Base-by-base conservation (phyloP, 192 early-diverging fungal genomes). In the Phlyctochytrium planicorne region DNA sequence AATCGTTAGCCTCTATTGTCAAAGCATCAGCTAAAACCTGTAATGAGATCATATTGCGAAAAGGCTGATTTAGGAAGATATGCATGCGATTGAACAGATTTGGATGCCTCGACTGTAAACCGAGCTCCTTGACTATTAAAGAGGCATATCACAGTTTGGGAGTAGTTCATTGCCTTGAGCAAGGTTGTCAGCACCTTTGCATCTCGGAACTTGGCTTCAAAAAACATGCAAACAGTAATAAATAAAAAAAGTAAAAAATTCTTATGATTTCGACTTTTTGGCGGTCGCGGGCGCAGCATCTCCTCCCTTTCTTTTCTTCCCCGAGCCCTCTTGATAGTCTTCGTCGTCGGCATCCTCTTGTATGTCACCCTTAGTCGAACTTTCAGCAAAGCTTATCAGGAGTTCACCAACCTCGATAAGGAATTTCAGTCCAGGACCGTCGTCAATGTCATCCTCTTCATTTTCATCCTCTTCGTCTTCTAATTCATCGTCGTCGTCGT, bases 281-380 rank as follows among this genome's bases (percentile, higher is more conserved):
- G n/a, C n/a, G n/a, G n/a, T n/a, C n/a, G n/a, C n/a, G n/a, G n/a
- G n/a, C n/a, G n/a, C n/a, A n/a, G n/a, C n/a, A n/a, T n/a, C n/a
- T n/a, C n/a, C n/a, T n/a, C n/a, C n/a, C n/a, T n/a, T n/a, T n/a
- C n/a, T n/a, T n/a, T n/a, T n/a, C n/a, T n/a, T n/a, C n/a, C n/a
- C n/a, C n/a, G n/a, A n/a, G n/a, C n/a, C 40, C 40, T 6, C 40
- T 6, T 47, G 10, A 20, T 47, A 6, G 20, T 47, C 40, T 6
- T 47, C 40, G 40, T 47, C 40, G 40, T 47, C 40, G 40, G 40
- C 40, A 47, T 47, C 20, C 40, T n/a, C n/a, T n/a, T 47, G 40
- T 47, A 47, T 47, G 20, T 47, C 40, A 47, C 40, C 40, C 40
- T 47, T 47, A 47, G 20, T 47, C n/a, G n/a, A n/a, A 20, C 40